phyloP scores from a whole-genome alignment of 495 filamentous ascomycete genomes.

The Schizothecium vesticola region DNA sequence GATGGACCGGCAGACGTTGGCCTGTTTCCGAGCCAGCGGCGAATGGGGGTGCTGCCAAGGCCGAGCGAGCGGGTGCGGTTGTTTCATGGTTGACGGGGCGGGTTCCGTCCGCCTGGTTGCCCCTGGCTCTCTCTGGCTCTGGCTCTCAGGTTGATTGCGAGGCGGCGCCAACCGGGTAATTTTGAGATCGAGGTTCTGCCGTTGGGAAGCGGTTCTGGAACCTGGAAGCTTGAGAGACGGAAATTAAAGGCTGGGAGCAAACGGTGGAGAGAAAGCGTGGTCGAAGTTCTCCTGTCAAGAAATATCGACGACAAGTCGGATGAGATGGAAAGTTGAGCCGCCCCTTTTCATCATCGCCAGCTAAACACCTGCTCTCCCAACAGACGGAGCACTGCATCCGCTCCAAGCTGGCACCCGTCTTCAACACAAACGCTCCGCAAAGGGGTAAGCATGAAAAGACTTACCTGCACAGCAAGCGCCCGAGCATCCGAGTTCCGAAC shows the following conservation, averaged over 20 bases:
- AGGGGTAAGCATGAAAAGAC: neutral
- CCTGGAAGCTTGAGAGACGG: neutral
- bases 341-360: neutral
- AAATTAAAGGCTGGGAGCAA: neutral
- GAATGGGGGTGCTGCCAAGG: neutral
- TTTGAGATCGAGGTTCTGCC: neutral
- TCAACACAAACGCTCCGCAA: neutral
- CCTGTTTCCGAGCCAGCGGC: neutral
- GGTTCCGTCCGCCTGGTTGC: neutral
- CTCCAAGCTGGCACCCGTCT: neutral
- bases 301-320: neutral
- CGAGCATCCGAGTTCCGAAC: neutral
- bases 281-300: neutral
- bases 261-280: neutral
- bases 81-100: neutral
- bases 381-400: neutral
- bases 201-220: neutral
- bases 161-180: neutral
- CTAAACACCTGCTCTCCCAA: neutral
- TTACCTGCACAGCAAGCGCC: neutral
- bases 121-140: neutral
- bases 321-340: neutral
- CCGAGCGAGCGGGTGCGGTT: neutral
- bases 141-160: neutral
- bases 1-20: neutral